phyloP scores from a whole-genome alignment of 108 stramenopile genomes.

The Nannochloropsis gaditana region DNA sequence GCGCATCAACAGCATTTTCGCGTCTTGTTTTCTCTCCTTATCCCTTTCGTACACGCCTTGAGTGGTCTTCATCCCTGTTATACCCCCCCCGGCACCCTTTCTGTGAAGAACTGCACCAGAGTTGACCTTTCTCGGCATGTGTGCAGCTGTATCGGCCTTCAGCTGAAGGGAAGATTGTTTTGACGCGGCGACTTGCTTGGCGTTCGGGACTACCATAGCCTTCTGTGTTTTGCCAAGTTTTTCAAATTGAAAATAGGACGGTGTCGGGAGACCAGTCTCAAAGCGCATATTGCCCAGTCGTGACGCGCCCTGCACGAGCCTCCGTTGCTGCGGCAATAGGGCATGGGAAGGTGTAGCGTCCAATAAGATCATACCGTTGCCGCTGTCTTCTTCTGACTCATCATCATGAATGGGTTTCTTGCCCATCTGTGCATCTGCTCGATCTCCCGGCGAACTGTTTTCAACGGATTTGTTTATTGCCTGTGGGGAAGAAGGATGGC shows the following conservation, averaged over 20 bases:
- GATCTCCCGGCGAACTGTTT: neutral
- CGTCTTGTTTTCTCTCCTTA: neutral
- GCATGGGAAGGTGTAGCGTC: neutral
- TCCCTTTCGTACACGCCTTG: neutral
- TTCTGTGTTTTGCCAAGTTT: neutral
- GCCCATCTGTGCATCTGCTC: neutral
- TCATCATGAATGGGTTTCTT: neutral
- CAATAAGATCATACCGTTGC: neutral
- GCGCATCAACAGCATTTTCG: constrained; percentile 57
- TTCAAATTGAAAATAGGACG: constrained; percentile 15
- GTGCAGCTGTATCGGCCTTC: neutral
- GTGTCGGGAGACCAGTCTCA: neutral
- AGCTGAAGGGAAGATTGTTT: neutral
- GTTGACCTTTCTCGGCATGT: neutral
- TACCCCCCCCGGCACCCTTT: neutral
- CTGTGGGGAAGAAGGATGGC: no score
- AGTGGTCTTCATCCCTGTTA: neutral
- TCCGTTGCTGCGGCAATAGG: neutral
- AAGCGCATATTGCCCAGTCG: neutral
- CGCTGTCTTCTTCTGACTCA: neutral
- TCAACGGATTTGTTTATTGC: neutral
- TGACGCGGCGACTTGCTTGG: neutral
- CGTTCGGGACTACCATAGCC: neutral
- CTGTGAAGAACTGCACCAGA: no score
- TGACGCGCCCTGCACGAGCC: neutral